Conservation (phyloP, 805 yeast genomes). For the Ogataea methylovora region DNA sequence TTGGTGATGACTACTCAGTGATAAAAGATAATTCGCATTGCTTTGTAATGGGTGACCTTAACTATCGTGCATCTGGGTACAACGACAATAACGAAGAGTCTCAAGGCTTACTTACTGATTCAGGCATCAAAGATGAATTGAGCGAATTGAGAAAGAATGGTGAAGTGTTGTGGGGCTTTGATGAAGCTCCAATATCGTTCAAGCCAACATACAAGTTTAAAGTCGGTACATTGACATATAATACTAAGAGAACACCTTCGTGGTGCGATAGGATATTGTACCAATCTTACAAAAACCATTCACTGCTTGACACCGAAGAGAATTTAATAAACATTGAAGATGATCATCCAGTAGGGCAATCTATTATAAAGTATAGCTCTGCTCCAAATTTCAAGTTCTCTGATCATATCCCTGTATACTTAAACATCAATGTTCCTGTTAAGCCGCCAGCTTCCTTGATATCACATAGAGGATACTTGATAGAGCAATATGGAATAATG, state of each 20-base stretch:
- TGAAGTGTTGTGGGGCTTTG: constrained; percentile 51
- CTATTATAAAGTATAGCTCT: constrained; percentile 39
- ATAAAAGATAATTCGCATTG: constrained; percentile 49
- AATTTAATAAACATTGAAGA: background rate
- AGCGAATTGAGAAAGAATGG: constrained; percentile 30
- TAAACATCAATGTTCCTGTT: constrained; percentile 42
- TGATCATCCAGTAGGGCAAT: background rate
- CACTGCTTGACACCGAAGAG: constrained; percentile 2
- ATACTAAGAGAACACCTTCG: constrained; percentile 60
- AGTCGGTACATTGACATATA: constrained; percentile 38
- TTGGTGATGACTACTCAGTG: constrained; percentile 48
- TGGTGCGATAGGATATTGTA: constrained; percentile 87
- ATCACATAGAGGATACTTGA: constrained; percentile 18
- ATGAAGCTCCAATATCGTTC: constrained; percentile 59
- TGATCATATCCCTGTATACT: constrained; percentile 76
- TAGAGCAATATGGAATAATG: constrained; percentile 15
- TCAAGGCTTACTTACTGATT: too few species aligned
- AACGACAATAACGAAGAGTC: constrained; percentile 4
- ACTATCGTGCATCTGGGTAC: constrained; percentile 51
- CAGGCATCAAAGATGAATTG: constrained; percentile 52
- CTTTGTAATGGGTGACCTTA: constrained; percentile 80
- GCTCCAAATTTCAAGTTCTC: constrained; percentile 43
- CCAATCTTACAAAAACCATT: constrained; percentile 31
- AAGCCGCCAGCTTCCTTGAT: constrained; percentile 31
- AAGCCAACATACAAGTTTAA: constrained; percentile 76